phyloP scores from a whole-genome alignment of 176 grass and related monocot genomes.

The Musa schizocarpa region DNA sequence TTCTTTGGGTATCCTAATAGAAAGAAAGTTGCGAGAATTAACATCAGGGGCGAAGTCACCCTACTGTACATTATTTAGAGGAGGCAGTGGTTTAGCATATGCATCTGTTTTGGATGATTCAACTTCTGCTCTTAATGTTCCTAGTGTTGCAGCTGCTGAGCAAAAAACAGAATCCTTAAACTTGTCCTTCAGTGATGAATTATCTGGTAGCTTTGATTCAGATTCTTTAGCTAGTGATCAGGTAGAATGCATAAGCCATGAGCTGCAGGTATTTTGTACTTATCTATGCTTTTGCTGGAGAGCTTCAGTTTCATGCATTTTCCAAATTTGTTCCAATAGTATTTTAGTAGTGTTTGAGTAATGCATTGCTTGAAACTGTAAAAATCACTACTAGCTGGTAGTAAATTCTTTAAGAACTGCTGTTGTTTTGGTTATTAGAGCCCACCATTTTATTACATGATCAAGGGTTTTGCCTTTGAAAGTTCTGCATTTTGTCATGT shows the following conservation, averaged over 20 bases:
- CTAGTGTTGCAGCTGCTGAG: conserved; percentile 38
- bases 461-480: no score
- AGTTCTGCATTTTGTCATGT: no score
- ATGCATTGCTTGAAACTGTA: not conserved
- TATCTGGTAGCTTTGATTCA: conserved; percentile 18
- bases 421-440: no score
- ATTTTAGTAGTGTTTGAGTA: not conserved
- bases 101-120: conserved; percentile 60
- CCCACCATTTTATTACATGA: no score
- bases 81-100: conserved; percentile 17
- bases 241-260: conserved; percentile 12
- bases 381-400: not conserved
- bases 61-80: not conserved
- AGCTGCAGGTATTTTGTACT: no score
- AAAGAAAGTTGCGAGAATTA: conserved; percentile 78
- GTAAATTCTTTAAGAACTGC: no score
- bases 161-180: conserved; percentile 37
- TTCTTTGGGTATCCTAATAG: conserved; percentile 75
- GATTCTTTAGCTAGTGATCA: conserved; percentile 18
- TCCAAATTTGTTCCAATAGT: no score
- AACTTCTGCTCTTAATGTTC: conserved; percentile 34
- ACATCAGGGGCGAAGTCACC: conserved; percentile 49
- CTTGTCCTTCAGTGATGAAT: conserved; percentile 43
- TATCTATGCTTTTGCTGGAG: no score
- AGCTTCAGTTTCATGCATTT: not conserved